phyloP scores from a whole-genome alignment of 805 yeast species.

The Saturnispora besseyi region DNA sequence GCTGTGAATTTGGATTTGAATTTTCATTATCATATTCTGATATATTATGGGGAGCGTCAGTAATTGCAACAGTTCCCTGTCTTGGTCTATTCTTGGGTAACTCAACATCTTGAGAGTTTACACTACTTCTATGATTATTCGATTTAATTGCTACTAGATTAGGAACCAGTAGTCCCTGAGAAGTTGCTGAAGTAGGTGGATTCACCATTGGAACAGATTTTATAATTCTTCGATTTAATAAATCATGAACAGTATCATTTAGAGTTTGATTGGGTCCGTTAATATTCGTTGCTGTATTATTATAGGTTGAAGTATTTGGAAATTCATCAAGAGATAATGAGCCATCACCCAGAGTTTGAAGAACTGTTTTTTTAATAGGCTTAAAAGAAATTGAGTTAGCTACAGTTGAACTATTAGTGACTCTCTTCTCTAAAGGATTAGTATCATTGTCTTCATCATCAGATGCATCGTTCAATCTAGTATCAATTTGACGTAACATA shows the following conservation, averaged over 20 bases:
- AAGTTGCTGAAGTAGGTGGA: not conserved
- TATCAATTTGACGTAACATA: not conserved
- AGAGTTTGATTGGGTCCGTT: not conserved
- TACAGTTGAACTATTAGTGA: slow-evolving; percentile 5
- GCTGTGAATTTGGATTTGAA: slow-evolving; percentile 5
- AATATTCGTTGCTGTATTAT: not conserved
- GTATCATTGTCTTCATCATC: slow-evolving; percentile 2
- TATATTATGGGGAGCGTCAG: not conserved
- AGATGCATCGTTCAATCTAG: not conserved
- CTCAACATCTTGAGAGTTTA: slow-evolving; percentile 1
- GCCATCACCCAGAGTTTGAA: slow-evolving; percentile 43
- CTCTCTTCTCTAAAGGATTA: not conserved
- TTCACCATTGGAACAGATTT: not conserved
- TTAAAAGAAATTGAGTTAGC: slow-evolving; percentile 32
- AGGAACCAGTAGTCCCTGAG: not conserved
- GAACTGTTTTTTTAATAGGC: slow-evolving; percentile 37
- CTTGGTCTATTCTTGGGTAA: not conserved
- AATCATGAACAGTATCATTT: not conserved
- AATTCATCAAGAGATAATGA: slow-evolving; percentile 31
- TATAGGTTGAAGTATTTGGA: slow-evolving; percentile 2
- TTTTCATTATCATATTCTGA: slow-evolving; percentile 2
- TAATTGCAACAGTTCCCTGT: not conserved
- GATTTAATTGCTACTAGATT: not conserved
- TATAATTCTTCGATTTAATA: not conserved
- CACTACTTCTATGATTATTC: not conserved